Evolutionary conservation across 805 yeast species (phyloP).

Genomic region (Candida schatavii): DNA sequence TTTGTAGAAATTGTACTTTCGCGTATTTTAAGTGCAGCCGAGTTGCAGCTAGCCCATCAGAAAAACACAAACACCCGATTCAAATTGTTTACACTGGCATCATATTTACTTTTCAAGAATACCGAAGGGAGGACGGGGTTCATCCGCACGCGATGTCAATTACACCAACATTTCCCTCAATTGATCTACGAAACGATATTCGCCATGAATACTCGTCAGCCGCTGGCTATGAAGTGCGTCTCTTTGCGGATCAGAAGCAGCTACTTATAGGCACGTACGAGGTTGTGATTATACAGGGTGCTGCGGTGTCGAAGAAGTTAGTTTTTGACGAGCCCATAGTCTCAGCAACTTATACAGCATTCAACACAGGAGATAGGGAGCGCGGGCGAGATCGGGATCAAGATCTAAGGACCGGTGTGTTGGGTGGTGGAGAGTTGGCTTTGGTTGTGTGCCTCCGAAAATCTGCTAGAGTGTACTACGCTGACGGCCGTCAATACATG

Average conservation of each 20-base stretch:
- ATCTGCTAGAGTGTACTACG: conserved; percentile 59
- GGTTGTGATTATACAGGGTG: conserved; percentile 46
- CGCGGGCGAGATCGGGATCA: not conserved
- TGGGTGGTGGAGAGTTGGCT: conserved; percentile 19
- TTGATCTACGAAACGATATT: conserved; percentile 27
- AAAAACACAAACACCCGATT: too few relatives aligned
- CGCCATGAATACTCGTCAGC: conserved; percentile 19
- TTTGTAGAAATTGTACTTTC: too few relatives aligned
- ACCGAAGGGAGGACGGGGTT: too few relatives aligned
- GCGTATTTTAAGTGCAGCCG: too few relatives aligned
- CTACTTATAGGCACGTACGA: conserved; percentile 34
- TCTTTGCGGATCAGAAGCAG: conserved; percentile 26
- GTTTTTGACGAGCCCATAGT: conserved; percentile 50
- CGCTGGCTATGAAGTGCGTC: conserved; percentile 15
- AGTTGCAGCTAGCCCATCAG: too few relatives aligned
- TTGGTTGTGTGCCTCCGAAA: conserved; percentile 62
- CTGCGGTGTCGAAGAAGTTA: conserved; percentile 45
- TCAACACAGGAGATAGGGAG: conserved; percentile 25
- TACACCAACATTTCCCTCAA: conserved; percentile 26
- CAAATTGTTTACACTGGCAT: too few relatives aligned
- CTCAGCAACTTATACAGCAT: conserved; percentile 60
- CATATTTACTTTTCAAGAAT: too few relatives aligned
- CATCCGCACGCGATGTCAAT: conserved; percentile 1
- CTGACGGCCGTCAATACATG: conserved; percentile 55
- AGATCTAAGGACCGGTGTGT: too few relatives aligned